These are phyloP conservation scores for Mycosphaerella sp. DNA, from an alignment of 2,329 filamentous ascomycete species.

Conservation along the genomic window DNA sequence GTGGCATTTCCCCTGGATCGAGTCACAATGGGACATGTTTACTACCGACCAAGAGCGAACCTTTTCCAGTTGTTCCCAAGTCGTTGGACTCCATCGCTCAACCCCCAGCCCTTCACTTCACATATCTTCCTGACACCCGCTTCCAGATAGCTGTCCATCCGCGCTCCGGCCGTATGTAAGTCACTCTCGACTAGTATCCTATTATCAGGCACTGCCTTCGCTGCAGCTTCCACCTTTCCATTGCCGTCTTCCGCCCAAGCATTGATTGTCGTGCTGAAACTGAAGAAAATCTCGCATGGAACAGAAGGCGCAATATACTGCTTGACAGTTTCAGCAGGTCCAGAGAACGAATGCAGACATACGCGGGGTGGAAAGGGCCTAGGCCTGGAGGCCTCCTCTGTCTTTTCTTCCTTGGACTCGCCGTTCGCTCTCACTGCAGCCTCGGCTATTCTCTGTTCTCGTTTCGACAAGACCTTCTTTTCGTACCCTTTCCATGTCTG, in stretches of 20 bases:
- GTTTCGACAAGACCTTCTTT: constrained; percentile 53
- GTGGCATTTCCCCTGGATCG: too few relatives aligned
- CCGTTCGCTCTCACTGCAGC: constrained; percentile 12
- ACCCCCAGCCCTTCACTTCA: constrained; percentile 66
- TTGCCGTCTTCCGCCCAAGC: constrained; percentile 40
- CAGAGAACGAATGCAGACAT: constrained; percentile 91
- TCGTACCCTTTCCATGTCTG: constrained; percentile 67
- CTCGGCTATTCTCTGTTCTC: constrained; percentile 42
- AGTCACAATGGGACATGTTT: too few relatives aligned
- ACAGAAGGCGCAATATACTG: constrained; percentile 70
- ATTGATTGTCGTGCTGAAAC: constrained; percentile 81
- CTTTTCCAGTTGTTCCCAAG: constrained; percentile 69
- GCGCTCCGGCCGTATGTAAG: constrained; percentile 70
- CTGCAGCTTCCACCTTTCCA: constrained; percentile 56
- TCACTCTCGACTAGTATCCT: constrained; percentile 85
- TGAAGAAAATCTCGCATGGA: constrained; percentile 76
- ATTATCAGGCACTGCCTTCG: constrained; percentile 69
- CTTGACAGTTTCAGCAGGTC: constrained; percentile 64
- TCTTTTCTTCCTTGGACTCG: constrained; percentile 15
- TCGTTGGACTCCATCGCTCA: constrained; percentile 62
- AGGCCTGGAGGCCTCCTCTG: constrained; percentile 18
- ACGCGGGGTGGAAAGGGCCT: constrained; percentile 77
- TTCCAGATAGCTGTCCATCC: constrained; percentile 73
- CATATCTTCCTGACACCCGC: constrained; percentile 72
- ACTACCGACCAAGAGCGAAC: constrained; percentile 60